These are phyloP conservation scores for Fusarium nanum DNA, from an alignment of 2,329 filamentous ascomycete species.

Conservation along the genomic window DNA sequence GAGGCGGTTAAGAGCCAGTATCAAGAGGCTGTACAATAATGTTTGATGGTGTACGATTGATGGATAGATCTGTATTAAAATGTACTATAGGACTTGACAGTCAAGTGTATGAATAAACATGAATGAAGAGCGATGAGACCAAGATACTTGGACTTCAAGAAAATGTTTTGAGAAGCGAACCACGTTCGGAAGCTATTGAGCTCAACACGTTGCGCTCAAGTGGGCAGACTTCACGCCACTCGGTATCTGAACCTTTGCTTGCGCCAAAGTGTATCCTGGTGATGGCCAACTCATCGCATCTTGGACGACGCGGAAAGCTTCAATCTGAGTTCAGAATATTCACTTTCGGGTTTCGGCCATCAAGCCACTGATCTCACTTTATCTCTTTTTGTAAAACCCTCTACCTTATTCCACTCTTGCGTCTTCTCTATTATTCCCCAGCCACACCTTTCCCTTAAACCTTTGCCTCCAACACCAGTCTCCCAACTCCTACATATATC, in stretches of 20 bases:
- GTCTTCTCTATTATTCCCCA: not conserved
- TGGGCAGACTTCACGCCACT: too few relatives aligned
- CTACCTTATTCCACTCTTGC: not conserved
- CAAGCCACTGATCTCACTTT: not conserved
- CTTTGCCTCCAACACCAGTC: not conserved
- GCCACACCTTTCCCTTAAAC: not conserved
- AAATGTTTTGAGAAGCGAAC: too few relatives aligned
- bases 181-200: too few relatives aligned
- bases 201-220: too few relatives aligned
- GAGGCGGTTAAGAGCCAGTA: not conserved
- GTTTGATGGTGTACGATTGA: not conserved
- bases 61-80: not conserved
- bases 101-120: not conserved
- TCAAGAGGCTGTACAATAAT: not conserved
- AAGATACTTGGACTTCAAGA: too few relatives aligned
- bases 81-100: not conserved
- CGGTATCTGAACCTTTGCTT: too few relatives aligned
- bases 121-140: not conserved
- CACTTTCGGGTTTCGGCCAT: not conserved
- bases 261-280: too few relatives aligned
- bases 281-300: not conserved
- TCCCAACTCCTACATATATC: not conserved
- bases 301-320: not conserved
- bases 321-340: not conserved
- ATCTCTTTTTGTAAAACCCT: not conserved